phyloP scores from a whole-genome alignment of 441 rosid genomes.

The Pelargonium australe region DNA sequence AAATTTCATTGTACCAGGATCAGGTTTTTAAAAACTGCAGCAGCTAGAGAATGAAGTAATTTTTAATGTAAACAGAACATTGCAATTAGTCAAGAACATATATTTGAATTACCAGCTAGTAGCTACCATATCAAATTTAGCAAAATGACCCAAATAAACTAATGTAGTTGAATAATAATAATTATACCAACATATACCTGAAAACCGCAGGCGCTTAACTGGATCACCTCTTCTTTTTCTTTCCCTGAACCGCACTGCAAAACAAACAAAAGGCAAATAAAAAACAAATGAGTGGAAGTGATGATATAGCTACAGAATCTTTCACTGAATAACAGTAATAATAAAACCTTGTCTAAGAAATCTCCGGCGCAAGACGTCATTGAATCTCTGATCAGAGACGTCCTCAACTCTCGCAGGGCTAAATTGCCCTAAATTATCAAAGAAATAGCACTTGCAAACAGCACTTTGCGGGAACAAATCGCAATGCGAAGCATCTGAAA shows the following conservation, averaged over 20 bases:
- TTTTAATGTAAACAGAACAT: neutral
- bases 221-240: constrained; percentile 33
- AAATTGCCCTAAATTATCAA: constrained; percentile 56
- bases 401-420: constrained; percentile 32
- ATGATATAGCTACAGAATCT: neutral
- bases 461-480: constrained; percentile 56
- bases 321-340: neutral
- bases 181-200: constrained; percentile 33
- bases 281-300: neutral
- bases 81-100: neutral
- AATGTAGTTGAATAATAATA: neutral
- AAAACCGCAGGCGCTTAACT: constrained; percentile 26
- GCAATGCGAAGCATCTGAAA: constrained; percentile 45
- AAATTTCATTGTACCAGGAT: neutral
- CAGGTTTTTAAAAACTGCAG: neutral
- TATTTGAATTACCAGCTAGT: neutral
- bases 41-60: neutral
- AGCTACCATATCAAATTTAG: neutral
- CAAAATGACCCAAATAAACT: neutral
- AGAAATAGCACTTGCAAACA: constrained; percentile 81
- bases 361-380: constrained; percentile 64
- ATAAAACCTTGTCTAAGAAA: constrained; percentile 61
- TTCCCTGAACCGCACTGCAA: constrained; percentile 44
- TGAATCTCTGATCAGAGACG: constrained; percentile 45
- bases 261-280: constrained; percentile 10